Conservation (phyloP, 2,329 filamentous ascomycete genomes). For the Microsporum ferrugineum region DNA sequence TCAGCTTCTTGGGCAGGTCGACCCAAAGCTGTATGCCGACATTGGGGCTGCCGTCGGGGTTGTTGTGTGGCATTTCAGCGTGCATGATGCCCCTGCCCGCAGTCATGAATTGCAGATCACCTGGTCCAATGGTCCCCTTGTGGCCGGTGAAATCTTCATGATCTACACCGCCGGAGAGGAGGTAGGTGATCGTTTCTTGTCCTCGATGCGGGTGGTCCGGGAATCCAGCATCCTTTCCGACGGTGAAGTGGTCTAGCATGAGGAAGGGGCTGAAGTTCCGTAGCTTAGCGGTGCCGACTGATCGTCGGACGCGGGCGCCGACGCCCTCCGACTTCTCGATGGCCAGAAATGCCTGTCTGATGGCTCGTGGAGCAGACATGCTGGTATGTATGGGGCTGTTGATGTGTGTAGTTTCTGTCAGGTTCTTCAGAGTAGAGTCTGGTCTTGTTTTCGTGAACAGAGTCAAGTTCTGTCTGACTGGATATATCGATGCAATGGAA, state of each 20-base stretch:
- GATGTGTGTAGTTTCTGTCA: background rate
- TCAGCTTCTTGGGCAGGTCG: constrained; percentile 63
- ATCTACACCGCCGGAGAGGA: constrained; percentile 74
- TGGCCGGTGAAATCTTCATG: constrained; percentile 88
- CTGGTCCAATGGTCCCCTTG: constrained; percentile 67
- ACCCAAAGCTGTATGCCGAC: constrained; percentile 94
- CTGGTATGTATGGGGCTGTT: constrained; percentile 12
- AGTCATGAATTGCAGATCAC: constrained; percentile 98
- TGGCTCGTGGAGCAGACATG: constrained; percentile 60
- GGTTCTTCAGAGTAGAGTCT: background rate
- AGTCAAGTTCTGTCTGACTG: background rate
- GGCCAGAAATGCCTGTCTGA: constrained; percentile 73
- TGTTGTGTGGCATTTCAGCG: constrained; percentile 83
- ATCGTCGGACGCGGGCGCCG: constrained; percentile 74
- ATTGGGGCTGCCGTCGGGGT: constrained; percentile 62
- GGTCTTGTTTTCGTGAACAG: background rate
- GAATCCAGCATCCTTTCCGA: constrained; percentile 72
- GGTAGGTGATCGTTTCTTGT: constrained; percentile 82
- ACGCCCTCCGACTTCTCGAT: constrained; percentile 78
- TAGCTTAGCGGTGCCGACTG: constrained; percentile 71
- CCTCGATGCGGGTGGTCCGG: constrained; percentile 77
- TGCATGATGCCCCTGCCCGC: constrained; percentile 86
- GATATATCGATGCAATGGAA: background rate
- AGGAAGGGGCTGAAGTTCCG: constrained; percentile 85
- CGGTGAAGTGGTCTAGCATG: constrained; percentile 88